Evolutionary conservation across 345 rosid species (phyloP).

Genomic region (Garcia nutans): DNA sequence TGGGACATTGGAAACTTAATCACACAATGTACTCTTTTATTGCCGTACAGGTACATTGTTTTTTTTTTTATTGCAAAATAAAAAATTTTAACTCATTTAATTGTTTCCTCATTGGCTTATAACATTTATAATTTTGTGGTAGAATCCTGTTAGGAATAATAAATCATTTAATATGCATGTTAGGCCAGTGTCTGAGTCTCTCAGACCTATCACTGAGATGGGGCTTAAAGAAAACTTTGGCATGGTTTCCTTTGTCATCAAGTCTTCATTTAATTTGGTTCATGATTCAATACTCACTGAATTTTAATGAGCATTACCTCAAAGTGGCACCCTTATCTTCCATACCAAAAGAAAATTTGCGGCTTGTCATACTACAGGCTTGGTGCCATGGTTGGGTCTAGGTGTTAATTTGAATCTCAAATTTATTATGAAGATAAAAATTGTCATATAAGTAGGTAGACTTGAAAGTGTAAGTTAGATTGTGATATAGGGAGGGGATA

Average conservation of each 20-base stretch:
- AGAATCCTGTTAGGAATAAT: background rate
- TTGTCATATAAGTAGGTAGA: background rate
- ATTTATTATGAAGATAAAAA: background rate
- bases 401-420: background rate
- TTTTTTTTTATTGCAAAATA: constrained; percentile 12
- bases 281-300: background rate
- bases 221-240: background rate
- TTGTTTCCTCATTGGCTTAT: background rate
- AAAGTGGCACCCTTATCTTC: background rate
- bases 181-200: background rate
- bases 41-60: constrained; percentile 70
- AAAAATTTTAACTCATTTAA: background rate
- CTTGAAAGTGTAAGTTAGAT: background rate
- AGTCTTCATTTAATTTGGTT: background rate
- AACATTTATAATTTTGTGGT: background rate
- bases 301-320: background rate
- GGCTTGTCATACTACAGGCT: background rate
- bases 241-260: background rate
- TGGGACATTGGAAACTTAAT: constrained; percentile 98
- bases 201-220: background rate
- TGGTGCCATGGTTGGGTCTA: background rate
- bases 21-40: constrained; percentile 91
- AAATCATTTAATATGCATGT: background rate
- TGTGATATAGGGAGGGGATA: background rate
- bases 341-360: background rate